A percentile compares a stretch with the other conserved stretches of the same genome.
Conservation (phyloP, 352 stramenopile species). For the Phytophthora litchii region DNA sequence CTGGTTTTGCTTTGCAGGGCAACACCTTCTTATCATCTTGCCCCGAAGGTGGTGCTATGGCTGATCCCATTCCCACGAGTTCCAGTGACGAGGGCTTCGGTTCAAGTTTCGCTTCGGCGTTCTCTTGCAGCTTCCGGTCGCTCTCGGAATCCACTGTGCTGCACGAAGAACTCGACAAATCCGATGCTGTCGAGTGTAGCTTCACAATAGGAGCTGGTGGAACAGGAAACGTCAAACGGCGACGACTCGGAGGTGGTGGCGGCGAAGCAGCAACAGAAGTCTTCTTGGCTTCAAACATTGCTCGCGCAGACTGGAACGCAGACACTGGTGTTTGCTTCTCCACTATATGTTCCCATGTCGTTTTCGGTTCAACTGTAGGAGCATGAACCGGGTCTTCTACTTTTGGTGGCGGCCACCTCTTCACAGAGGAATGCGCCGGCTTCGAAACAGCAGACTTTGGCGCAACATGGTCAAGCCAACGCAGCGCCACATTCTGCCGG, state of each 20-base stretch:
- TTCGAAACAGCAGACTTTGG: slow-evolving; percentile 8
- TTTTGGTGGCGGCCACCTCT: slow-evolving; percentile 14
- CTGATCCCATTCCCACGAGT: slow-evolving; percentile 4
- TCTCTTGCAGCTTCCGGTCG: slow-evolving; percentile 25
- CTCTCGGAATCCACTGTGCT: slow-evolving; percentile 31
- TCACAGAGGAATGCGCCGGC: slow-evolving; percentile 8
- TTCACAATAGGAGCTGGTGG: slow-evolving; percentile 14
- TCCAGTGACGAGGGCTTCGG: not conserved
- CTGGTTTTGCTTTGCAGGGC: not conserved
- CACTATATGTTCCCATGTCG: not conserved
- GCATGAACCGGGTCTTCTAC: slow-evolving; percentile 1
- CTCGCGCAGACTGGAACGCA: slow-evolving; percentile 31
- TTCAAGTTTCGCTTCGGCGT: not conserved
- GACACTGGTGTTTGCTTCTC: slow-evolving; percentile 10
- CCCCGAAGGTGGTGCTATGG: not conserved
- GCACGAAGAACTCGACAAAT: slow-evolving; percentile 30
- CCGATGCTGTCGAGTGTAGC: slow-evolving; percentile 1
- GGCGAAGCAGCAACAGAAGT: not conserved
- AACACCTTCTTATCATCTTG: not conserved
- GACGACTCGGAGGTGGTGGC: slow-evolving; percentile 11
- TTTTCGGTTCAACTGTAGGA: not conserved
- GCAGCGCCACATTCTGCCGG: slow-evolving; percentile 31
- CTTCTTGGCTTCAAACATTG: slow-evolving; percentile 39
- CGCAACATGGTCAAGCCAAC: slow-evolving; percentile 20
- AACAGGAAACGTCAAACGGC: slow-evolving; percentile 7